Evolutionary conservation across 306 rosid species (phyloP).

Genomic region (Vachellia pachyceras): DNA sequence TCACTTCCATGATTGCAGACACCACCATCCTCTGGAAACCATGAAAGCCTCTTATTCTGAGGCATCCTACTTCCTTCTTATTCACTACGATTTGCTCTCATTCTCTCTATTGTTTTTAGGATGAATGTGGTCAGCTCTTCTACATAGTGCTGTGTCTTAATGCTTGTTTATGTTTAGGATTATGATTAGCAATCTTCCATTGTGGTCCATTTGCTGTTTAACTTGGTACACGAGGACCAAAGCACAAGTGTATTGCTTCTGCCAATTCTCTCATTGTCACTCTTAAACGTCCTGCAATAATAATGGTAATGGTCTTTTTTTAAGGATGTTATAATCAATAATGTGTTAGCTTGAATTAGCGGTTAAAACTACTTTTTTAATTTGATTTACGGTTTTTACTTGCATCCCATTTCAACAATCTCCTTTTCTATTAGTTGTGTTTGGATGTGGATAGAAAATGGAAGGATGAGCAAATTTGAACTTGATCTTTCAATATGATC

Average conservation of each 20-base stretch:
- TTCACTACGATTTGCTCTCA: slow-evolving; percentile 8
- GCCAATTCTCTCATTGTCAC: neutral
- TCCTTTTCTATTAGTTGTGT: too few species aligned
- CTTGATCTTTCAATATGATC: too few species aligned
- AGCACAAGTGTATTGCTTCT: slow-evolving; percentile 4
- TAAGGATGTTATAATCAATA: neutral
- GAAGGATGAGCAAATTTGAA: too few species aligned
- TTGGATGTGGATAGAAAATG: too few species aligned
- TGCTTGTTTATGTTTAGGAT: neutral
- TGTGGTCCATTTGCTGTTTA: neutral
- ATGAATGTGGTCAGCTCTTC: neutral
- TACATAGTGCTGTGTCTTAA: neutral
- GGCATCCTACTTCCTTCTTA: too few species aligned
- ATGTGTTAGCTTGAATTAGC: neutral
- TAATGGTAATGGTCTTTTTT: neutral
- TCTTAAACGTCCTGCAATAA: neutral
- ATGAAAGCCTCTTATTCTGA: slow-evolving; percentile 27
- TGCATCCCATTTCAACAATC: too few species aligned
- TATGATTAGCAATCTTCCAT: neutral
- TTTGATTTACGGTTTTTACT: too few species aligned
- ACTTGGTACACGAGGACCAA: slow-evolving; percentile 15
- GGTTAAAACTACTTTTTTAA: too few species aligned
- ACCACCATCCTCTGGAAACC: slow-evolving; percentile 91
- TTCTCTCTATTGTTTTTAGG: neutral
- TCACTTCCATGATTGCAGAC: slow-evolving; percentile 89